Evolutionary conservation across 805 yeast genomes (phyloP).

Genomic region (Saccharomyces kudriavzevii): DNA sequence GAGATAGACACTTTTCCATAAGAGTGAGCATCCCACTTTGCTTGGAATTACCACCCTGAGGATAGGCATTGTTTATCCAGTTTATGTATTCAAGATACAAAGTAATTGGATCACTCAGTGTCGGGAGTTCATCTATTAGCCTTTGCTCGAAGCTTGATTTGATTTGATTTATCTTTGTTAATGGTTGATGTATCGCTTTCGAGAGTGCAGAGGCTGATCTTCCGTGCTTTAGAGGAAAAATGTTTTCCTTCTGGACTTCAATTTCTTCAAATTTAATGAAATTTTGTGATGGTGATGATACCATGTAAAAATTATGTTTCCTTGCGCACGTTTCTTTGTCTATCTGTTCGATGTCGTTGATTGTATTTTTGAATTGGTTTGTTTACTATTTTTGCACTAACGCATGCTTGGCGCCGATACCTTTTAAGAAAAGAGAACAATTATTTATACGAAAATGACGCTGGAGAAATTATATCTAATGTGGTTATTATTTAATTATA

Average conservation of each 20-base stretch:
- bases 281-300: not conserved
- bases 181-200: not conserved
- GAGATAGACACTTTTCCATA: conserved; percentile 64
- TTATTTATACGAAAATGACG: not conserved
- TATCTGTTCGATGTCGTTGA: not conserved
- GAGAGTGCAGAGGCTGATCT: conserved; percentile 41
- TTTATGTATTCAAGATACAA: conserved; percentile 61
- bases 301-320: not conserved
- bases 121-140: conserved; percentile 42
- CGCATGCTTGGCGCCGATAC: not conserved
- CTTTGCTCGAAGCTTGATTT: conserved; percentile 33
- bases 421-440: not conserved
- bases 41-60: conserved; percentile 50
- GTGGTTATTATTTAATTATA: not conserved
- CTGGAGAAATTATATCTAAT: not conserved
- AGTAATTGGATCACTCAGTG: conserved; percentile 77
- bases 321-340: not conserved
- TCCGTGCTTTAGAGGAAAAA: conserved; percentile 59
- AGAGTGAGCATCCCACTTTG: conserved; percentile 57
- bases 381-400: not conserved
- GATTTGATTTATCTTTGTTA: not conserved
- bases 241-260: conserved; percentile 69
- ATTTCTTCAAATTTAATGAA: conserved; percentile 36
- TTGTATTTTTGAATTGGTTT: not conserved
- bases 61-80: conserved; percentile 61